Evolutionary conservation across 1,139 yeast genomes (phyloP).

Genomic region (Sugiyamaella neomexicana): DNA sequence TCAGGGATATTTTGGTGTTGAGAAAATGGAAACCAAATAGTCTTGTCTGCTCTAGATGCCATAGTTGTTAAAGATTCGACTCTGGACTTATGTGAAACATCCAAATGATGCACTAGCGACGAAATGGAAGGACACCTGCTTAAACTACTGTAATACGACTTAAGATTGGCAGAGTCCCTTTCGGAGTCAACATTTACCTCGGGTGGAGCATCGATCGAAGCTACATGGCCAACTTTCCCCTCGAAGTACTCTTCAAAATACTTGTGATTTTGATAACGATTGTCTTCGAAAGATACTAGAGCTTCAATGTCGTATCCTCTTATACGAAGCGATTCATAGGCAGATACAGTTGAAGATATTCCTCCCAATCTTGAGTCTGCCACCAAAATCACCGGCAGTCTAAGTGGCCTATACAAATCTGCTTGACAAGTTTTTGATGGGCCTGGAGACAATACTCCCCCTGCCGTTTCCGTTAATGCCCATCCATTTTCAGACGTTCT

Average conservation of each 20-base stretch:
- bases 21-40: constrained; percentile 37
- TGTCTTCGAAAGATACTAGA: constrained; percentile 28
- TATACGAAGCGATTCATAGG: constrained; percentile 31
- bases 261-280: constrained; percentile 28
- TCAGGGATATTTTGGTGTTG: constrained; percentile 31
- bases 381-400: constrained; percentile 34
- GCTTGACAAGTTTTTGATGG: constrained; percentile 33
- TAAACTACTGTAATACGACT: constrained; percentile 27
- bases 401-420: constrained; percentile 32
- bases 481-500: constrained; percentile 14
- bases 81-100: constrained; percentile 22
- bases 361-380: constrained; percentile 36
- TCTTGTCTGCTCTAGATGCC: constrained; percentile 29
- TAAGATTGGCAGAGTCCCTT: constrained; percentile 25
- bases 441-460: constrained; percentile 36
- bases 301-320: constrained; percentile 34
- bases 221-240: constrained; percentile 17
- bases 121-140: constrained; percentile 19
- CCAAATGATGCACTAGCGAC: constrained; percentile 21
- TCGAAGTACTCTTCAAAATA: constrained; percentile 28
- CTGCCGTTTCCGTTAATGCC: constrained; percentile 35
- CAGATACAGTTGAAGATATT: constrained; percentile 34
- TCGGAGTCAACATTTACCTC: constrained; percentile 14
- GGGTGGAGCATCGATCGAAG: constrained; percentile 27
- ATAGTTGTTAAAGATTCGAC: constrained; percentile 24